Evolutionary conservation across 805 yeast species (phyloP).

Genomic region (Teunomyces cretensis): DNA sequence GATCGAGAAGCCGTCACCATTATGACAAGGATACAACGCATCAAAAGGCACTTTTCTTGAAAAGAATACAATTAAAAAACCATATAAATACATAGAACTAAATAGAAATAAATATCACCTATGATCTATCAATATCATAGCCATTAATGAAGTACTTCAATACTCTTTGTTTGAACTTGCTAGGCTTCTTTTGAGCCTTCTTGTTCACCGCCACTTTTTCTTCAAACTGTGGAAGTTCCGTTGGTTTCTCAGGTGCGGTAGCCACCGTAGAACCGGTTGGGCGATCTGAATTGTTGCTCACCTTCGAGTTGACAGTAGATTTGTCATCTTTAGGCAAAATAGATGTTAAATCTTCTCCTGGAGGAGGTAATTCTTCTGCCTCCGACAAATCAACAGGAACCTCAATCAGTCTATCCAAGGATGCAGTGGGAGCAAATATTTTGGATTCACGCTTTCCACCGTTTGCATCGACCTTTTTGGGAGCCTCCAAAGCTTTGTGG

Average conservation of each 20-base stretch:
- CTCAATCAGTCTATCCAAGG: not conserved
- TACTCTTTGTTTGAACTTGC: constrained; percentile 18
- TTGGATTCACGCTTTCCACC: not conserved
- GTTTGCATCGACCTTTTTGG: not conserved
- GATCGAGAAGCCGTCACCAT: not conserved
- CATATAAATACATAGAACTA: constrained; percentile 1
- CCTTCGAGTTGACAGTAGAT: constrained; percentile 7
- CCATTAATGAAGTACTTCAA: constrained; percentile 33
- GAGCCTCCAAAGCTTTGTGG: not conserved
- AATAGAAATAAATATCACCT: not conserved
- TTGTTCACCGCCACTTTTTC: constrained; percentile 3
- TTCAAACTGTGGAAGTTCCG: not conserved
- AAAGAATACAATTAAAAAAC: not conserved
- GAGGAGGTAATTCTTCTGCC: not conserved
- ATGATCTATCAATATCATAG: constrained; percentile 16
- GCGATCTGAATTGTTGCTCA: constrained; percentile 6
- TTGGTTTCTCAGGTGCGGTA: constrained; percentile 7
- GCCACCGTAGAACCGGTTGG: constrained; percentile 9
- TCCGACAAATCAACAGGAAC: not conserved
- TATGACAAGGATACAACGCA: not conserved
- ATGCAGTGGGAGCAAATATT: not conserved
- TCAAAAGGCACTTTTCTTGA: not conserved
- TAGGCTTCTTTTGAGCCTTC: constrained; percentile 10
- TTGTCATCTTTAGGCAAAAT: constrained; percentile 8
- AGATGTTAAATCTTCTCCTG: not conserved